Evolutionary conservation across 208 protist species (phyloP).

Genomic region (Herpetomonas samuelpessoai): DNA sequence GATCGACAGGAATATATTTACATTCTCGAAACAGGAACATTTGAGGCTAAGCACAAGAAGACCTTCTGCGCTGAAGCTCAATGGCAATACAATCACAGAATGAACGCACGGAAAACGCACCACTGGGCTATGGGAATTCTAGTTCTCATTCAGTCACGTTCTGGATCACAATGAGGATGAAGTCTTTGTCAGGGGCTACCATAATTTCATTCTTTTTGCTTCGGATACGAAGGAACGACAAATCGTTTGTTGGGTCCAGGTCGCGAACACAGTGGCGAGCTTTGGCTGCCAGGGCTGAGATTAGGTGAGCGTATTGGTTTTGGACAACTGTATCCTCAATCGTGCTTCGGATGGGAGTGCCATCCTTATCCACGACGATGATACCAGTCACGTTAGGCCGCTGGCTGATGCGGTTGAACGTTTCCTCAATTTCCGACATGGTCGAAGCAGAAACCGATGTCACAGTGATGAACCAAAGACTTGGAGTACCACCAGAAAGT

Average conservation of each 20-base stretch:
- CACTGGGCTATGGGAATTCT: neutral
- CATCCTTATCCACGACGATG: conserved; percentile 94
- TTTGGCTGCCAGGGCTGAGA: conserved; percentile 92
- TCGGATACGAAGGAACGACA: conserved; percentile 94
- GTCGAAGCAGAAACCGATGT: no score
- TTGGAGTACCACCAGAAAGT: no score
- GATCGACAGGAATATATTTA: no score
- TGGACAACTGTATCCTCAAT: conserved; percentile 89
- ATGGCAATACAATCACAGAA: no score
- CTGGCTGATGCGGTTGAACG: conserved; percentile 93
- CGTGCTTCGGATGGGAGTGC: conserved; percentile 88
- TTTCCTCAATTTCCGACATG: conserved; percentile 94
- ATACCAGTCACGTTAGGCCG: conserved; percentile 94
- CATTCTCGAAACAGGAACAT: no score
- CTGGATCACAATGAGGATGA: conserved; percentile 92
- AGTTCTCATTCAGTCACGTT: conserved; percentile 44
- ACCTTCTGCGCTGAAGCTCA: no score
- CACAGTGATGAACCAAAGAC: no score
- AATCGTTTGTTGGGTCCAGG: conserved; percentile 95
- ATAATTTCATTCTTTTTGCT: conserved; percentile 97
- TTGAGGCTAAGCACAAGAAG: no score
- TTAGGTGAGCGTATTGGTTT: conserved; percentile 94
- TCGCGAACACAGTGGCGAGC: conserved; percentile 93
- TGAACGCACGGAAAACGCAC: no score
- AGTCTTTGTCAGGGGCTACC: conserved; percentile 93